Conservation (phyloP, 257 asterid species). For the Rehmannia glutinosa region DNA sequence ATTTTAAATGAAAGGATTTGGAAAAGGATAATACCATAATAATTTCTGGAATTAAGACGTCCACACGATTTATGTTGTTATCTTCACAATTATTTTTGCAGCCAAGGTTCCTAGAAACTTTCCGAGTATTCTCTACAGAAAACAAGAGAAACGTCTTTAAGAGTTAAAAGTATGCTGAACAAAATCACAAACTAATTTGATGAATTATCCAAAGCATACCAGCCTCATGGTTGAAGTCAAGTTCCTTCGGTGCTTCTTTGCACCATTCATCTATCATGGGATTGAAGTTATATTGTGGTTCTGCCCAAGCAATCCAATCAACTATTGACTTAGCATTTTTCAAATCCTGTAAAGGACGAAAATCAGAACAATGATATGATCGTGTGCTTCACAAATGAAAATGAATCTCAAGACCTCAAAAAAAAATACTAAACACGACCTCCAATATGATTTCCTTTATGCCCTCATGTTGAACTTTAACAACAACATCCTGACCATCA, state of each 20-base stretch:
- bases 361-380: constrained; percentile 15
- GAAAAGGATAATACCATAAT: constrained; percentile 55
- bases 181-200: constrained; percentile 14
- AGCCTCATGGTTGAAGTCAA: constrained; percentile 88
- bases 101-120: constrained; percentile 73
- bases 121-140: constrained; percentile 68
- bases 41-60: constrained; percentile 92
- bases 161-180: constrained; percentile 7
- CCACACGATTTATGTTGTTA: constrained; percentile 52
- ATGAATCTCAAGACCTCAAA: constrained; percentile 10
- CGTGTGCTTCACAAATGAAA: background rate
- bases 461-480: constrained; percentile 95
- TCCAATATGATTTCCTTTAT: constrained; percentile 81
- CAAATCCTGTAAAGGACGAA: constrained; percentile 61
- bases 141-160: constrained; percentile 27
- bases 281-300: constrained; percentile 89
- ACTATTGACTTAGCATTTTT: constrained; percentile 88
- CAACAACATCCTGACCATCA: constrained; percentile 82
- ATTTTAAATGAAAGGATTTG: constrained; percentile 18
- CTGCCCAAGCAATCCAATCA: constrained; percentile 99
- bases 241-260: constrained; percentile 97
- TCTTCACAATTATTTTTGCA: constrained; percentile 47
- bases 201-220: constrained; percentile 44
- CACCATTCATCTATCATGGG: constrained; percentile 99
- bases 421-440: constrained; percentile 34